Percentiles rank a stretch among this genome's conserved stretches.
phyloP scores from a whole-genome alignment of 116 monocot genomes.

The Trichopus zeylanicus region DNA sequence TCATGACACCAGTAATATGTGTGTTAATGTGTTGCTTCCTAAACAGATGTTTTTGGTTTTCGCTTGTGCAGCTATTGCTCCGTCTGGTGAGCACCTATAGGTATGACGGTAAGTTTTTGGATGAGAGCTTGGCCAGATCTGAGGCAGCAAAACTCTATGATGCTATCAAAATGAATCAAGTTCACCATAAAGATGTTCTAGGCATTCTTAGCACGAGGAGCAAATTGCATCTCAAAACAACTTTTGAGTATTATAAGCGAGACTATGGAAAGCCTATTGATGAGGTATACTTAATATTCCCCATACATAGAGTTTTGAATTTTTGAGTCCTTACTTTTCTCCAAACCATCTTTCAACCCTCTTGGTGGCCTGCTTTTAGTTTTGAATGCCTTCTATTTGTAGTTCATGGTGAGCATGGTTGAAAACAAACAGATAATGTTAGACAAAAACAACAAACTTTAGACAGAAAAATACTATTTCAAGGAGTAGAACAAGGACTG shows the following conservation, averaged over 20 bases:
- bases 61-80: conserved; percentile 31
- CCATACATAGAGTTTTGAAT: too few relatives aligned
- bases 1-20: background rate
- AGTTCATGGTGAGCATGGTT: too few relatives aligned
- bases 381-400: too few relatives aligned
- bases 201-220: conserved; percentile 45
- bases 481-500: too few relatives aligned
- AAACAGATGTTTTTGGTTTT: background rate
- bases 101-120: conserved; percentile 28
- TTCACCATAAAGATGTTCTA: conserved; percentile 21
- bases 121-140: conserved; percentile 23
- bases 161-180: conserved; percentile 23
- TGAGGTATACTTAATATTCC: conserved; percentile 39
- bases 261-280: conserved; percentile 28
- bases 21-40: background rate
- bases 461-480: too few relatives aligned
- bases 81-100: conserved; percentile 46
- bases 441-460: too few relatives aligned
- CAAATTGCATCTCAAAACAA: conserved; percentile 43
- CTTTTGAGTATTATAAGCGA: conserved; percentile 32
- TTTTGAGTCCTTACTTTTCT: too few relatives aligned
- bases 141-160: conserved; percentile 37
- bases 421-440: too few relatives aligned
- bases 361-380: too few relatives aligned
- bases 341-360: too few relatives aligned